phyloP scores from a whole-genome alignment of 2,329 filamentous ascomycete genomes.

The Pseudopithomyces chartarum region DNA sequence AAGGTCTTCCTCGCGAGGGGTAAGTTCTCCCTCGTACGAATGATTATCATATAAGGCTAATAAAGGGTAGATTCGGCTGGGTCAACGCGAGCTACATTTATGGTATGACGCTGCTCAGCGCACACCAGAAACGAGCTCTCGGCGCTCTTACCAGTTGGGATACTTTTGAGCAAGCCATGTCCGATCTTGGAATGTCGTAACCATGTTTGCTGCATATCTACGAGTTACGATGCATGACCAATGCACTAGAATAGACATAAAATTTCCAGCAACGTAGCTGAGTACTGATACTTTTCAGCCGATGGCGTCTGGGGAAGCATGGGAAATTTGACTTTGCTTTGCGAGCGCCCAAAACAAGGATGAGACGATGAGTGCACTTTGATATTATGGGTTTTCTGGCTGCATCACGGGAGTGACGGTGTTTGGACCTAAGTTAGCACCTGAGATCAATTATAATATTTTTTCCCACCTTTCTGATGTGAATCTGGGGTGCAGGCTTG shows the following conservation, averaged over 20 bases:
- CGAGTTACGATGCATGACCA: conserved; percentile 10
- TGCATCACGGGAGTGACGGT: neutral
- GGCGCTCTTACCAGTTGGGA: conserved; percentile 88
- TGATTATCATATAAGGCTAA: conserved; percentile 26
- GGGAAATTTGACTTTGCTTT: neutral
- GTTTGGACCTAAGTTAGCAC: neutral
- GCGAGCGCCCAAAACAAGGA: neutral
- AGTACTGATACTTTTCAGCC: neutral
- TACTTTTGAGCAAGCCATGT: conserved; percentile 72
- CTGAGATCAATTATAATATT: neutral
- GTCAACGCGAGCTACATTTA: conserved; percentile 98
- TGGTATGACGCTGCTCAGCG: conserved; percentile 84
- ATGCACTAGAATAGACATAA: conserved; percentile 1
- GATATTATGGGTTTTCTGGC: neutral
- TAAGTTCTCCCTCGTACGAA: conserved; percentile 57
- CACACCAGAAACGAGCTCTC: conserved; percentile 86
- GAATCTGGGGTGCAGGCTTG: neutral
- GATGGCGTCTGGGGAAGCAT: neutral
- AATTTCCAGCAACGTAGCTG: neutral
- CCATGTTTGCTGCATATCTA: neutral
- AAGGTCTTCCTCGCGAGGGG: conserved; percentile 95
- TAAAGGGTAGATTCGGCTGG: conserved; percentile 80
- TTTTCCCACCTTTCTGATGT: neutral
- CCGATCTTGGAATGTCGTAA: conserved; percentile 39
- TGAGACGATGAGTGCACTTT: neutral